Evolutionary conservation across 2,329 filamentous ascomycete genomes (phyloP).

Genomic region (Chalara sp.): DNA sequence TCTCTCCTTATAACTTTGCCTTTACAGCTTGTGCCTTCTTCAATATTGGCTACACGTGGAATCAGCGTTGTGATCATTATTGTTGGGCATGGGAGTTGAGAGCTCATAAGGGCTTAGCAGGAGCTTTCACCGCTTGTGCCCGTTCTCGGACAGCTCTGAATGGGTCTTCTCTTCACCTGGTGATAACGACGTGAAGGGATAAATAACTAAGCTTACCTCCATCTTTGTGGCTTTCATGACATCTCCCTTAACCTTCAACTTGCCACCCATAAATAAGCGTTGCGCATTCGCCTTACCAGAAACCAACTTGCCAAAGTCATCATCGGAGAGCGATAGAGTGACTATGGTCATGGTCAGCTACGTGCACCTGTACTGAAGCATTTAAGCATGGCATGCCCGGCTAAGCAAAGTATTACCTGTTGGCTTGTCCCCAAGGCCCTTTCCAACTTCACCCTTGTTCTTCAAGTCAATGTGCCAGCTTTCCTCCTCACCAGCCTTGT

Average conservation of each 20-base stretch:
- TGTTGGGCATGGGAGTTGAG: no score
- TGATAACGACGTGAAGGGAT: no score
- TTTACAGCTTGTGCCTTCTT: conserved; percentile 74
- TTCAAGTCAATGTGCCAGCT: conserved; percentile 97
- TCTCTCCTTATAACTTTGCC: conserved; percentile 64
- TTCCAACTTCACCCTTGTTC: conserved; percentile 74
- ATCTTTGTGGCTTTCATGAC: conserved; percentile 98
- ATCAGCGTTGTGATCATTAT: no score
- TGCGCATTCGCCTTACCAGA: conserved; percentile 89
- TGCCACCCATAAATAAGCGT: conserved; percentile 89
- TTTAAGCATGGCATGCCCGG: no score
- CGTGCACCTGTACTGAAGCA: no score
- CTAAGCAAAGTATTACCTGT: conserved; percentile 51
- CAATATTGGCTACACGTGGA: conserved; percentile 53
- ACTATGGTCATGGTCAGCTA: conserved; percentile 43
- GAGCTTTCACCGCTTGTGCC: no score
- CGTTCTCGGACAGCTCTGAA: no score
- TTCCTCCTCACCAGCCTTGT: conserved; percentile 68
- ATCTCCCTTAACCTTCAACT: conserved; percentile 96
- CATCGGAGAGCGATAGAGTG: conserved; percentile 76
- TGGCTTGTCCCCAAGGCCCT: conserved; percentile 73
- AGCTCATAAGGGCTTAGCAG: no score
- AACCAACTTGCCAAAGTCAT: conserved; percentile 79
- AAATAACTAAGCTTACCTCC: conserved; percentile 40
- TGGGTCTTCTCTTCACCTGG: no score